These are phyloP conservation scores for Chrysanthemum seticuspe DNA, from an alignment of 129 eudicot genomes.

Conservation along the genomic window DNA sequence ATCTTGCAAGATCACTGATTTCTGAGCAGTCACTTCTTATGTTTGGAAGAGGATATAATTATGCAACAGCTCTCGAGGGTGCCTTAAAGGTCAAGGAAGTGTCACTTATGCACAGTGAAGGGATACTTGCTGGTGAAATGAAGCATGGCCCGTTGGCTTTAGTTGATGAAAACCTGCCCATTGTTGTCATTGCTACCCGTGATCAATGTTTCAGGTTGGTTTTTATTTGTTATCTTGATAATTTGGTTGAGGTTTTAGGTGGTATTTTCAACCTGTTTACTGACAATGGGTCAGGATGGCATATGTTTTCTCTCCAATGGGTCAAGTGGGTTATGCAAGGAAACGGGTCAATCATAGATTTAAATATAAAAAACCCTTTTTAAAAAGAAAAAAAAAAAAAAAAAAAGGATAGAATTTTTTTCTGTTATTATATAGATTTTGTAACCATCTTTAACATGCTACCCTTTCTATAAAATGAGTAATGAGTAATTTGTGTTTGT, in stretches of 20 bases:
- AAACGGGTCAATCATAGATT: neutral
- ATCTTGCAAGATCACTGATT: constrained; percentile 72
- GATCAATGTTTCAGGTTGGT: constrained; percentile 86
- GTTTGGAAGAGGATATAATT: constrained; percentile 97
- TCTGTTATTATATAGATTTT: too few relatives aligned
- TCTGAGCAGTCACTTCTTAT: constrained; percentile 94
- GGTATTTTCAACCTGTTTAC: neutral
- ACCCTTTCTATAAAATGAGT: too few relatives aligned
- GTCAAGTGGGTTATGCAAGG: neutral
- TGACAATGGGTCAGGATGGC: neutral
- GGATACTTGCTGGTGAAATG: constrained; percentile 99
- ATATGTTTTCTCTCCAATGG: neutral
- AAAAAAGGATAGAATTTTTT: too few relatives aligned
- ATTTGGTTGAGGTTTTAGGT: neutral
- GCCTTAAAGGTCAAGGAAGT: constrained; percentile 98
- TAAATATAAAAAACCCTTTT: too few relatives aligned
- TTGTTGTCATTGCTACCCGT: constrained; percentile 90
- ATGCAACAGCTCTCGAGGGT: constrained; percentile 97
- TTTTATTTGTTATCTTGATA: neutral
- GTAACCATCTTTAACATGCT: too few relatives aligned
- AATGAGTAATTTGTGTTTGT: too few relatives aligned
- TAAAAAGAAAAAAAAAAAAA: too few relatives aligned
- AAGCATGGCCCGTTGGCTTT: constrained; percentile 96
- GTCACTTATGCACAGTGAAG: constrained; percentile 97
- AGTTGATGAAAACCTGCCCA: constrained; percentile 91